A percentile compares a stretch with the other conserved stretches of the same genome.
Evolutionary conservation across 2,329 filamentous ascomycete genomes (phyloP).

Genomic region (Neonectria hederae): DNA sequence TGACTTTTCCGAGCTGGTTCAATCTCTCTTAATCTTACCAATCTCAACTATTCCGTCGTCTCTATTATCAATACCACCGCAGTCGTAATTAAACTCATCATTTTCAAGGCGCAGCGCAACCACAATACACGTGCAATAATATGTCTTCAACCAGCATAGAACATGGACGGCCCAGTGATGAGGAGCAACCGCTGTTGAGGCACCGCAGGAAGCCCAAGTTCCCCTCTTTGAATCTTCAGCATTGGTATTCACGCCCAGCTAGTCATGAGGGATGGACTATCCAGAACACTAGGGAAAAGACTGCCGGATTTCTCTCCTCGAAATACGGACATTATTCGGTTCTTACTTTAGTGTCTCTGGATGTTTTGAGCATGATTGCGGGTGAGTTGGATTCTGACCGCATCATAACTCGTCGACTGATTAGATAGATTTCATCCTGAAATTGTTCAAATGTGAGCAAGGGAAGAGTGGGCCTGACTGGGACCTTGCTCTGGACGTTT

Average conservation of each 20-base stretch:
- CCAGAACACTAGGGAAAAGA: conserved; percentile 5
- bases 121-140: not conserved
- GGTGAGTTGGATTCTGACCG: conserved; percentile 1
- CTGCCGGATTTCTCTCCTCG: conserved; percentile 16
- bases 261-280: conserved; percentile 4
- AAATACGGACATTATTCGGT: conserved; percentile 23
- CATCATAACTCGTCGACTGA: not conserved
- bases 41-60: not conserved
- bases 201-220: not conserved
- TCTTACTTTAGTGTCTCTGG: conserved; percentile 23
- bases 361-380: conserved; percentile 27
- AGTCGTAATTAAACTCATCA: conserved; percentile 23
- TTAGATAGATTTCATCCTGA: conserved; percentile 18
- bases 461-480: conserved; percentile 16
- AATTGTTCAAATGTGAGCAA: conserved; percentile 24
- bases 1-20: not conserved
- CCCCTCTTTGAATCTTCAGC: conserved; percentile 18
- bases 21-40: not conserved
- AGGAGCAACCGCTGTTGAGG: conserved; percentile 21
- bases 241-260: conserved; percentile 9
- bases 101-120: not conserved
- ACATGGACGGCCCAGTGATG: not conserved
- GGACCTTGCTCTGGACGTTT: conserved; percentile 18
- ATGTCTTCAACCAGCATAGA: conserved; percentile 11
- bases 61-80: not conserved